A percentile compares a stretch with the other conserved stretches of the same genome.
Conservation (phyloP, 352 stramenopile species). For the Globisporangium sylvaticum region DNA sequence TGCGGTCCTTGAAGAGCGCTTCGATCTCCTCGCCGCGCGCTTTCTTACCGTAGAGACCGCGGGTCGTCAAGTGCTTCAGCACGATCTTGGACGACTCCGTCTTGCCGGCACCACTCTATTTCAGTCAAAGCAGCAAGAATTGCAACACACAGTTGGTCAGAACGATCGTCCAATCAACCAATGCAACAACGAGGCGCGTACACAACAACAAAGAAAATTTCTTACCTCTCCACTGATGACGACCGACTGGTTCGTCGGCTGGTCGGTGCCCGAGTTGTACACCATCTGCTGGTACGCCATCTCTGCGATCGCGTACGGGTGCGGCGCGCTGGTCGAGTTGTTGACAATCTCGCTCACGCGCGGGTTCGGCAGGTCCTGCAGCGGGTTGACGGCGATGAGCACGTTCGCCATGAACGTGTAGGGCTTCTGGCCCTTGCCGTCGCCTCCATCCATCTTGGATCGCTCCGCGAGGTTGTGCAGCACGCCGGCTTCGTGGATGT, state of each 20-base stretch:
- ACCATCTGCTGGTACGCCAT: slow-evolving; percentile 92
- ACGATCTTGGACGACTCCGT: slow-evolving; percentile 90
- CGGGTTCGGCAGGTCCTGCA: slow-evolving; percentile 80
- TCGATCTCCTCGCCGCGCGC: slow-evolving; percentile 74
- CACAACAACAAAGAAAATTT: neutral
- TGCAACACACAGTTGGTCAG: neutral
- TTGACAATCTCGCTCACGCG: slow-evolving; percentile 73
- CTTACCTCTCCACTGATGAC: slow-evolving; percentile 74
- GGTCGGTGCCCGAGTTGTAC: slow-evolving; percentile 82
- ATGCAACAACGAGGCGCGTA: neutral
- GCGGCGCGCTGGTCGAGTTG: slow-evolving; percentile 64
- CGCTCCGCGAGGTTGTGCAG: slow-evolving; percentile 93
- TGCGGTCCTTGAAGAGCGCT: slow-evolving; percentile 37
- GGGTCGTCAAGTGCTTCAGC: slow-evolving; percentile 83
- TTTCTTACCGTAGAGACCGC: slow-evolving; percentile 84
- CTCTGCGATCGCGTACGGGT: slow-evolving; percentile 87
- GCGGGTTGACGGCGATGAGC: slow-evolving; percentile 90
- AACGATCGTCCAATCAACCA: neutral
- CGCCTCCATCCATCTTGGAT: slow-evolving; percentile 81
- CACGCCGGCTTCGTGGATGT: slow-evolving; percentile 94
- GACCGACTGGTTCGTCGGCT: slow-evolving; percentile 84
- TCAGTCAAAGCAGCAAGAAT: neutral
- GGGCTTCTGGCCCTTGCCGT: slow-evolving; percentile 63
- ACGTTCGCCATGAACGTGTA: slow-evolving; percentile 95
- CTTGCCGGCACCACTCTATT: slow-evolving; percentile 78